Evolutionary conservation across 1,284 basidiomycete genomes (phyloP).

Genomic region (Vanrija sp.): DNA sequence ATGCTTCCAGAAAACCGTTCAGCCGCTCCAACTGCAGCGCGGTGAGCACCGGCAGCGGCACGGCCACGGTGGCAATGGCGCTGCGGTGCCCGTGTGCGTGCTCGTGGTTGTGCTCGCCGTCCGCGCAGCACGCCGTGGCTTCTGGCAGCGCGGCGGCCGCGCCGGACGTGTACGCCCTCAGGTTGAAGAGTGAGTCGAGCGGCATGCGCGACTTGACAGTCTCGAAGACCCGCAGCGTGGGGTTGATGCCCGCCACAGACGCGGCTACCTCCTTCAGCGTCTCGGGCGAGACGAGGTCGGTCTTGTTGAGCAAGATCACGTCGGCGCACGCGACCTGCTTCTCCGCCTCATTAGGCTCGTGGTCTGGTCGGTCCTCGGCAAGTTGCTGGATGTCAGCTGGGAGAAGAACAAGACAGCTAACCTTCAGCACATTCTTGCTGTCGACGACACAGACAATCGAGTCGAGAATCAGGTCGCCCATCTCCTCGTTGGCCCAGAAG

Average conservation of each 20-base stretch:
- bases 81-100: slow-evolving; percentile 40
- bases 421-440: slow-evolving; percentile 74
- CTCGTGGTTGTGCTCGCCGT: slow-evolving; percentile 30
- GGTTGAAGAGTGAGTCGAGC: slow-evolving; percentile 67
- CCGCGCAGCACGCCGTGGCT: slow-evolving; percentile 3
- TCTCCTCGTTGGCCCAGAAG: slow-evolving; percentile 92
- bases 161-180: slow-evolving; percentile 64
- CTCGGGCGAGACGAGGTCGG: slow-evolving; percentile 61
- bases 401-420: slow-evolving; percentile 35
- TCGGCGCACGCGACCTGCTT: slow-evolving; percentile 88
- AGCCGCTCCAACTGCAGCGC: slow-evolving; percentile 47
- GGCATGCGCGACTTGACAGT: slow-evolving; percentile 66
- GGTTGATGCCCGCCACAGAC: slow-evolving; percentile 65
- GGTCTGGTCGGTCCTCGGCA: slow-evolving; percentile 64
- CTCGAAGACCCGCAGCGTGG: slow-evolving; percentile 65
- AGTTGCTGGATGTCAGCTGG: slow-evolving; percentile 62
- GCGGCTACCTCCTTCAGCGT: slow-evolving; percentile 53
- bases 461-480: slow-evolving; percentile 70
- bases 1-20: slow-evolving; percentile 70
- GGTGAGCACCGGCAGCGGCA: slow-evolving; percentile 61
- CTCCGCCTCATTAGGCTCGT: slow-evolving; percentile 63
- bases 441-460: slow-evolving; percentile 89
- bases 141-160: slow-evolving; percentile 22
- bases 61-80: slow-evolving; percentile 63
- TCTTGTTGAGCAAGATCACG: slow-evolving; percentile 84